Base-by-base conservation (phyloP, 2,329 filamentous ascomycete species). In the Malbranchea zuffiana region DNA sequence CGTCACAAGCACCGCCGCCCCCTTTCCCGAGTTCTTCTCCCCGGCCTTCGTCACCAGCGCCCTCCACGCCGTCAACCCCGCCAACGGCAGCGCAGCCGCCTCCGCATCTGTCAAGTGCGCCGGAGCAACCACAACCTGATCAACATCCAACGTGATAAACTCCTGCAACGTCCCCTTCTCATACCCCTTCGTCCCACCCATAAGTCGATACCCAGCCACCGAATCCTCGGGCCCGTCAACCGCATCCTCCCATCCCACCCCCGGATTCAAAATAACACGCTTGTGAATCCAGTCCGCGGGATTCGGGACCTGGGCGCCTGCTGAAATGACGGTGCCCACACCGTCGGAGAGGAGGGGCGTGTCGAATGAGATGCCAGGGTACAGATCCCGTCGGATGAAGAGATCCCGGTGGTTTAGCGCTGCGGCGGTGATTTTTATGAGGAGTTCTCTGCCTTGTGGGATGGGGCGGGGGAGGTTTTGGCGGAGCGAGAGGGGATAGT, bases 361-460 rank as follows among this genome's bases (percentile, higher is more conserved):
- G 42, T 74, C 71, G 59, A 93, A 93, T 8, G 81, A 80, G 36
- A 85, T 80, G 49, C 75, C 80, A 0, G 88, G 88, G 66, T 96
- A 96, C 26, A 93, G 75, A 54, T 87, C 80, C 59, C 90, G 86
- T 37, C 88, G 82, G 61, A 93, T 82, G 66, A 95, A 96, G 49
- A 93, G 75, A 60, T 96, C 90, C 50, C 87, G 82, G 66, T 96
- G 90, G 67, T 96, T 96, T 34, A 96, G 76, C 10, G 88, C 81
- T 1, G 80, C 82, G 35, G 86, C 82, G 23, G 74, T 72, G 53
- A 96, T 67, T 51, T 75, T 76, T 44, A 96, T 66, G 5, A 92
- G 68, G 47, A 94, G 67, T 57, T 95, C 72, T 44, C 68, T 68
- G 11, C 73, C 71, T 17, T 74, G 71, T 0, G 80, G 80, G 1